Percentiles rank a stretch among this genome's conserved stretches.
These are phyloP conservation scores for Thelonectria olida DNA, from an alignment of 2,329 filamentous ascomycete species.

Conservation along the genomic window DNA sequence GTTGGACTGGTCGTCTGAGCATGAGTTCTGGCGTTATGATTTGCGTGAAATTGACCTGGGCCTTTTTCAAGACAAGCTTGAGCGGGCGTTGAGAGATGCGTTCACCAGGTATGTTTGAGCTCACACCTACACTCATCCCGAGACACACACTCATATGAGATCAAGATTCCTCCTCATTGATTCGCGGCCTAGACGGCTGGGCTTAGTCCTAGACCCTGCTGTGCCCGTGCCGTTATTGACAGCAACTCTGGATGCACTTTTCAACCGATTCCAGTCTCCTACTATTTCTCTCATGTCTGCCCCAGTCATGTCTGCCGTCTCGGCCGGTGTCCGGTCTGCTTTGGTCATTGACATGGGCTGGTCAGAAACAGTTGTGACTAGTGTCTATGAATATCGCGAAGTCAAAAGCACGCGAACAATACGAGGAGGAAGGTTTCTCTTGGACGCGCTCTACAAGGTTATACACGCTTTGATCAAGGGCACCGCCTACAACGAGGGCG, in stretches of 20 bases:
- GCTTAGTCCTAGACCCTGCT: slow-evolving; percentile 79
- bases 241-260: slow-evolving; percentile 78
- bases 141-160: slow-evolving; percentile 22
- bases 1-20: slow-evolving; percentile 67
- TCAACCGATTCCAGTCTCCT: slow-evolving; percentile 81
- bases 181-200: slow-evolving; percentile 77
- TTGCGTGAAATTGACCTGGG: slow-evolving; percentile 78
- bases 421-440: slow-evolving; percentile 77
- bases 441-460: slow-evolving; percentile 73
- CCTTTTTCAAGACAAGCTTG: slow-evolving; percentile 86
- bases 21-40: slow-evolving; percentile 84
- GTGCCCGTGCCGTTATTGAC: slow-evolving; percentile 83
- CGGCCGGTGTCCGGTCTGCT: slow-evolving; percentile 85
- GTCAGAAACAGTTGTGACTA: slow-evolving; percentile 87
- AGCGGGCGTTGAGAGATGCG: slow-evolving; percentile 81
- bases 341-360: slow-evolving; percentile 92
- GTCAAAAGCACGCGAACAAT: slow-evolving; percentile 75
- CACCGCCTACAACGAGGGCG: slow-evolving; percentile 44
- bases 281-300: slow-evolving; percentile 83
- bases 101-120: slow-evolving; percentile 80
- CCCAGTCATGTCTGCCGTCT: slow-evolving; percentile 77
- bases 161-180: slow-evolving; percentile 73
- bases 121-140: background rate
- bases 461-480: slow-evolving; percentile 52
- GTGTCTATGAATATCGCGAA: slow-evolving; percentile 90